A percentile compares a stretch with the other conserved stretches of the same genome.
These are phyloP conservation scores for Citeromyces nyonsensis DNA, from an alignment of 805 yeast genomes.

Conservation along the genomic window DNA sequence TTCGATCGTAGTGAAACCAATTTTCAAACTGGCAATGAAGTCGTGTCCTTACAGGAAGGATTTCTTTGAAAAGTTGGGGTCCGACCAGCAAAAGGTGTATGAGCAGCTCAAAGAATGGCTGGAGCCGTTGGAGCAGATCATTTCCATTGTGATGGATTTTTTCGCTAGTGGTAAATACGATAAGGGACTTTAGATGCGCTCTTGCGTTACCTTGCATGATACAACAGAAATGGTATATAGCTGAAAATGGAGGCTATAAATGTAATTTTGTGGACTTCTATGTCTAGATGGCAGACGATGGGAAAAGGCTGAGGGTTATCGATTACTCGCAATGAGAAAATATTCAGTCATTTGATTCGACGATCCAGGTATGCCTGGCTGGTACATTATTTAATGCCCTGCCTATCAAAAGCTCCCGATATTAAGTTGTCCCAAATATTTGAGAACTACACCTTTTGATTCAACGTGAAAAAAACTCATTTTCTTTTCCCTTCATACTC, in stretches of 20 bases:
- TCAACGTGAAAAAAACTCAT: too few relatives aligned
- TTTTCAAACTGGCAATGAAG: slow-evolving; percentile 88
- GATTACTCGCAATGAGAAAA: too few relatives aligned
- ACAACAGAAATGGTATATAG: not conserved
- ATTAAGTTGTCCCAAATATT: too few relatives aligned
- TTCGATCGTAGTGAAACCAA: slow-evolving; percentile 68
- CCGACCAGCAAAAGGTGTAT: slow-evolving; percentile 50
- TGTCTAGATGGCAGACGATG: slow-evolving; percentile 2
- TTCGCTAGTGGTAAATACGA: slow-evolving; percentile 74
- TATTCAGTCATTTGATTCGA: too few relatives aligned
- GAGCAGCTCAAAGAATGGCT: slow-evolving; percentile 63
- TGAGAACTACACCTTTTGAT: too few relatives aligned
- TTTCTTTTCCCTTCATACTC: too few relatives aligned
- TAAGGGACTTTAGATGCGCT: slow-evolving; percentile 48
- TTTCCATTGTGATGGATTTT: slow-evolving; percentile 57
- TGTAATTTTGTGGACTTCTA: slow-evolving; percentile 4
- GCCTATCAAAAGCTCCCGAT: too few relatives aligned
- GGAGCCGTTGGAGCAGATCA: slow-evolving; percentile 60
- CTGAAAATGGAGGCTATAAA: not conserved
- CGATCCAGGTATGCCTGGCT: too few relatives aligned
- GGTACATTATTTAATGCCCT: too few relatives aligned
- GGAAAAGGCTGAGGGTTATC: too few relatives aligned
- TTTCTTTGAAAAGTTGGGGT: slow-evolving; percentile 71
- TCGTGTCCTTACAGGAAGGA: slow-evolving; percentile 87
- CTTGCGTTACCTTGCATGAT: not conserved